Evolutionary conservation across 164 flowering plant genomes (phyloP).

Genomic region (Aristolochia californica): DNA sequence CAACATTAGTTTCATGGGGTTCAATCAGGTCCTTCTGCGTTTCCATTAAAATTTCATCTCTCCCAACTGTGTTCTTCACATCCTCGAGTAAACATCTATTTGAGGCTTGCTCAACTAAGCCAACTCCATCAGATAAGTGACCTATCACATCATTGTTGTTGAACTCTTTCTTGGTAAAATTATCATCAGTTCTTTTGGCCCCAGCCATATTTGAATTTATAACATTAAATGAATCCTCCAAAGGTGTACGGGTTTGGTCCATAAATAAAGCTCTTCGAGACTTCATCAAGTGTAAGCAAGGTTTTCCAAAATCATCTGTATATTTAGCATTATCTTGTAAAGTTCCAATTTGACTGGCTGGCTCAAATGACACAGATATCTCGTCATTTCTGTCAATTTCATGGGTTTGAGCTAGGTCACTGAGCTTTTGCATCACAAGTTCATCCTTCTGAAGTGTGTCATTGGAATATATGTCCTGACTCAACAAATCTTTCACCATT

Average conservation of each 20-base stretch:
- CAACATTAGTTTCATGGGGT: too few relatives aligned
- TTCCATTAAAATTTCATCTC: too few relatives aligned
- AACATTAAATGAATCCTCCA: neutral
- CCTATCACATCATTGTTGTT: neutral
- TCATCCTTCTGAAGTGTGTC: constrained; percentile 6
- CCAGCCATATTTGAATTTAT: constrained; percentile 7
- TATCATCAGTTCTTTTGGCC: constrained; percentile 17
- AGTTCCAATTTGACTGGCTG: constrained; percentile 9
- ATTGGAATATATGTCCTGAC: constrained; percentile 4
- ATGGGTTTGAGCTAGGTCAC: constrained; percentile 1
- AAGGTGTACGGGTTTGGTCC: neutral
- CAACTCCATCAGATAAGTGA: too few relatives aligned
- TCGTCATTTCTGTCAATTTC: neutral
- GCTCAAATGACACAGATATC: constrained; percentile 1
- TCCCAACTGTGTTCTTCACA: too few relatives aligned
- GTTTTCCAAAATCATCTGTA: constrained; percentile 8
- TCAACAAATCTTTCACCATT: neutral
- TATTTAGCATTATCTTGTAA: constrained; percentile 6
- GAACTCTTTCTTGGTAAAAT: neutral
- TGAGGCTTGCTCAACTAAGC: too few relatives aligned
- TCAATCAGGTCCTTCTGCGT: too few relatives aligned
- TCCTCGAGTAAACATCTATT: too few relatives aligned
- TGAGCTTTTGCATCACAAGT: constrained; percentile 5
- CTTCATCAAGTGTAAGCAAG: constrained; percentile 7
- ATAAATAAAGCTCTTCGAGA: too few relatives aligned